Conservation (phyloP, 805 yeast genomes). For the Pichia insulana region DNA sequence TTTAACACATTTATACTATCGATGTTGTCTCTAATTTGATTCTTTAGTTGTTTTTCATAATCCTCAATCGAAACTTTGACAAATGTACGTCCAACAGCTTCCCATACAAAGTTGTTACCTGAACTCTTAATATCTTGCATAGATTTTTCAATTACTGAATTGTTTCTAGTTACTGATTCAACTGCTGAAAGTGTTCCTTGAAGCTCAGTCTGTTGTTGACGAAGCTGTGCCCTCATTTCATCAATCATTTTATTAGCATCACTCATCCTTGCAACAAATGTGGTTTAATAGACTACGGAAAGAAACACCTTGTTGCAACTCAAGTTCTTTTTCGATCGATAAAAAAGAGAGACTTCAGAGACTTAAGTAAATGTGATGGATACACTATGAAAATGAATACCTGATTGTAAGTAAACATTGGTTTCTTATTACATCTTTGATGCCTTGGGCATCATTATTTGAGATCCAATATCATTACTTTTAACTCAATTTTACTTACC, state of each 20-base stretch:
- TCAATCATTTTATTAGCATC: slow-evolving; percentile 29
- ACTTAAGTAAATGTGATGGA: no score
- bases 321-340: no score
- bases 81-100: slow-evolving; percentile 77
- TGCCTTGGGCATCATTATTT: no score
- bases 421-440: no score
- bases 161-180: slow-evolving; percentile 39
- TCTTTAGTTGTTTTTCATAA: slow-evolving; percentile 40
- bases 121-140: slow-evolving; percentile 41
- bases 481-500: no score
- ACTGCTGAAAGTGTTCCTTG: slow-evolving; percentile 45
- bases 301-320: no score
- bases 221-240: slow-evolving; percentile 62
- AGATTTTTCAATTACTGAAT: slow-evolving; percentile 49
- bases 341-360: no score
- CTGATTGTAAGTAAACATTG: no score
- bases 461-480: no score
- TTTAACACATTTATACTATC: slow-evolving; percentile 54
- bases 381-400: no score
- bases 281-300: no score
- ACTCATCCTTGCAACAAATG: slow-evolving; percentile 1
- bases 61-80: slow-evolving; percentile 35
- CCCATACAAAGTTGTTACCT: slow-evolving; percentile 56
- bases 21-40: slow-evolving; percentile 43
- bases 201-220: slow-evolving; percentile 51